Percentiles rank a stretch among this genome's conserved stretches.
These are phyloP conservation scores for Dactylellina cionopaga DNA, from an alignment of 2,329 filamentous ascomycete genomes.

Conservation along the genomic window DNA sequence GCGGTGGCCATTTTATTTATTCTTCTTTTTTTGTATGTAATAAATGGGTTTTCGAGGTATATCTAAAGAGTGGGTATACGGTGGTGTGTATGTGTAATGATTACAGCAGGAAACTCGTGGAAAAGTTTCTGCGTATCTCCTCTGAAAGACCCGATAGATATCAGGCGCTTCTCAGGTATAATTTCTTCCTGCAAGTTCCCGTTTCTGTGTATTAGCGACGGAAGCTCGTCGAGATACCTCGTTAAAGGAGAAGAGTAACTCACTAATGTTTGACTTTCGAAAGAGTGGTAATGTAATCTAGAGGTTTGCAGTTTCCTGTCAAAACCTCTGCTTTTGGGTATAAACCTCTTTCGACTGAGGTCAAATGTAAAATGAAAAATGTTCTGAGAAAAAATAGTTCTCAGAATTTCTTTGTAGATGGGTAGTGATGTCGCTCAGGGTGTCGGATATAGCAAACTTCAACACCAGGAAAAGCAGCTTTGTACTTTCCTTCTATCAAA, in stretches of 20 bases:
- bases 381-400: no score
- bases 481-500: background rate
- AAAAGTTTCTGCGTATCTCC: constrained; percentile 6
- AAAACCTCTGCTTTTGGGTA: constrained; percentile 16
- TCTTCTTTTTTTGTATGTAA: constrained; percentile 28
- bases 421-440: constrained; percentile 30
- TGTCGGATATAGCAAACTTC: constrained; percentile 45
- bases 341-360: constrained; percentile 3
- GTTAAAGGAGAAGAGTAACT: constrained; percentile 12
- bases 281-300: background rate
- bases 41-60: constrained; percentile 11
- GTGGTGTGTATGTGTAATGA: background rate
- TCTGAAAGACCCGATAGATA: constrained; percentile 30
- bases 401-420: constrained; percentile 8
- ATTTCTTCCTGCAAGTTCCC: constrained; percentile 37
- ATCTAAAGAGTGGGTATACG: constrained; percentile 2
- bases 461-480: constrained; percentile 25
- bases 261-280: constrained; percentile 10
- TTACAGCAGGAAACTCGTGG: background rate
- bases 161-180: constrained; percentile 21
- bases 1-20: constrained; percentile 28
- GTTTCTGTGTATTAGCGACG: constrained; percentile 20
- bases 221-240: constrained; percentile 7
- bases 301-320: constrained; percentile 46
- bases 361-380: background rate